Evolutionary conservation across 1,139 yeast species (phyloP).

Genomic region (Hyphopichia pseudoburtonii): DNA sequence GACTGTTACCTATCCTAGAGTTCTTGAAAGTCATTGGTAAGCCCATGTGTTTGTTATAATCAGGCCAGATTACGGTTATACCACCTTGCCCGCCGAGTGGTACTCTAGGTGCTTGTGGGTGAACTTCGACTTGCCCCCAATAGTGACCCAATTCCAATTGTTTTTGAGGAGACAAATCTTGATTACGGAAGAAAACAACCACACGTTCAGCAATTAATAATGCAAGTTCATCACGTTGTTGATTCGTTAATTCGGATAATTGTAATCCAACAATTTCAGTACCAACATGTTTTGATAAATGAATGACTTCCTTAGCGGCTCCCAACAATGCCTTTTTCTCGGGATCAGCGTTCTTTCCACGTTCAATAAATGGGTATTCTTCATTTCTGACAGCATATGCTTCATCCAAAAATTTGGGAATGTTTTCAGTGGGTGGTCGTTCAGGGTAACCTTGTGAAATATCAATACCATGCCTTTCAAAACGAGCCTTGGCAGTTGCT

Average conservation of each 20-base stretch:
- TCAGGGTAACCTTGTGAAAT: constrained; percentile 45
- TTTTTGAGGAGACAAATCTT: constrained; percentile 42
- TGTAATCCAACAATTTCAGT: constrained; percentile 59
- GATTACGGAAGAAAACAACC: constrained; percentile 44
- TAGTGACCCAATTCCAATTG: constrained; percentile 46
- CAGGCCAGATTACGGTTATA: constrained; percentile 55
- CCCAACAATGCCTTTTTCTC: constrained; percentile 25
- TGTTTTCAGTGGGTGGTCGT: constrained; percentile 24
- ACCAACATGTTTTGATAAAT: constrained; percentile 44
- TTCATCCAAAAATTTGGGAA: constrained; percentile 17
- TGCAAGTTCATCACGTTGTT: constrained; percentile 54
- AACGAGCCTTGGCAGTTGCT: constrained; percentile 29
- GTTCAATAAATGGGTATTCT: constrained; percentile 16
- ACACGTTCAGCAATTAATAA: constrained; percentile 43
- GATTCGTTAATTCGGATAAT: constrained; percentile 44
- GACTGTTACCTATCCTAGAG: constrained; percentile 31
- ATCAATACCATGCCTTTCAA: constrained; percentile 38
- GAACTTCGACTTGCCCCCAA: constrained; percentile 46
- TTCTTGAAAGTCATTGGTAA: constrained; percentile 28
- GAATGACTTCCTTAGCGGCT: constrained; percentile 40
- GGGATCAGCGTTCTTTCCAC: constrained; percentile 19
- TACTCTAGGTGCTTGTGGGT: constrained; percentile 38
- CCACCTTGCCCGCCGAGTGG: constrained; percentile 39
- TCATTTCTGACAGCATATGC: constrained; percentile 14
- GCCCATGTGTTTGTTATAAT: constrained; percentile 28